Evolutionary conservation across 2,329 filamentous ascomycete species (phyloP), one percentile per base, ranked within the genome.

Genomic region (Orbilia javanica): DNA sequence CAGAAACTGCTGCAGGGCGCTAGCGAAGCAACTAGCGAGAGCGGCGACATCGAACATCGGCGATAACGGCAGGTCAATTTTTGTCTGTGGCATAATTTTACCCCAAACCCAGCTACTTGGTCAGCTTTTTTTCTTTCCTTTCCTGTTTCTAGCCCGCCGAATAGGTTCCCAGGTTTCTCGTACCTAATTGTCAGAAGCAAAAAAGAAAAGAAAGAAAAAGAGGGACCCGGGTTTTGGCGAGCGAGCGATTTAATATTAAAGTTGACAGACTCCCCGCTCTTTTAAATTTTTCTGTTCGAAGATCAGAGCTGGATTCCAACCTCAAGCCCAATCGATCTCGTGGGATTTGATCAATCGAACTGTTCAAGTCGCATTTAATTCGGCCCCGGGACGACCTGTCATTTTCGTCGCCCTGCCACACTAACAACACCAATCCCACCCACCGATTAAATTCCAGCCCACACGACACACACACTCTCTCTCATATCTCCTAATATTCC

Each of bases 51-150:
- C 60, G 63, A 52, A 42, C 7, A 64, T 78, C 74, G 74, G 74
- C 74, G 74, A 78, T 78, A 78, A 72, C 74, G 74, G 74, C 67
- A 67, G 74, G 67, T 72, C 52, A 68, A 68, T n/a, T n/a, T n/a
- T n/a, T n/a, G n/a, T n/a, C n/a, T n/a, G n/a, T n/a, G n/a, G n/a
- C n/a, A n/a, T n/a, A 66, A 60, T 60, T 73, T 73, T 64, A 64
- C 57, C 67, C 67, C 55, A 42, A 63, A 50, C 22, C 29, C 42
- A 25, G n/a, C 53, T 22, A 31, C 22, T n/a, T n/a, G n/a, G 27
- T 11, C 52, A 34, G 20, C 25, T 53, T 44, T 64, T 71, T 53
- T 64, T 42, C 31, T 63, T 39, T 69, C 62, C 36, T 60, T 60
- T 48, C 18, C n/a, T 31, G 15, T 42, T 62, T 27, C 22, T 46